Base-by-base conservation (phyloP, 2,329 filamentous ascomycete genomes). In the Hymenoscyphus repandus region DNA sequence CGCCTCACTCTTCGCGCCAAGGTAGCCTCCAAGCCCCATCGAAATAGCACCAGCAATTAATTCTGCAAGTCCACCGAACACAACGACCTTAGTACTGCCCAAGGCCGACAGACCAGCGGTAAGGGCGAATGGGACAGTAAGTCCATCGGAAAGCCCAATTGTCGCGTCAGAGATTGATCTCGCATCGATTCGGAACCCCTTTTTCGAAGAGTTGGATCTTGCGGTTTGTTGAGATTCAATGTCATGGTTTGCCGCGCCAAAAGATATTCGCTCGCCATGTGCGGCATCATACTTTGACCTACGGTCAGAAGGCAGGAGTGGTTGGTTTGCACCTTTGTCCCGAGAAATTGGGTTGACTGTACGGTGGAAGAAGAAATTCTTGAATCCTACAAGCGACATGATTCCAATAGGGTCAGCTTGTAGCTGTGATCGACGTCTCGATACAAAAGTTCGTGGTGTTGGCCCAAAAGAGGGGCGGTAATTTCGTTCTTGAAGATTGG, bases 51-150 rank as follows among this genome's bases (percentile, higher is more conserved):
- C 80, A 1, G 78, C 77, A 56, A 82, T 78, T 27, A 83, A 69
- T 64, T 84, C 80, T 0, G 80, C 80, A 18, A 83, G 66, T 1
- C 80, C 80, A 18, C 77, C 80, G 54, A 80, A 74, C 3, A 86
- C 70, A 17, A 78, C 75, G 0, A 78, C 70, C 43, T 71, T 74
- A 20, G 75, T 76, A 55, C 75, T 73, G 9, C 74, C 74, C 45
- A 78, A 62, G 1, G 68, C 66, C 6, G 66, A 69, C 2, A 84
- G 65, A 4, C 80, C 81, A 2, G 81, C 80, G 1, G 79, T 83
- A 10, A 84, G 68, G 1, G 80, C 80, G 60, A 84, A 84, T 0
- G 80, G 80, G 0, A 84, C 80, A 0, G 80, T 84, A 56, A 84
- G 69, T 5, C 80, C 80, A 64, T 84, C 80, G 0, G 78, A 77